These are phyloP conservation scores for Aspergillus costaricaensis DNA, from an alignment of 2,329 filamentous ascomycete species.

Conservation along the genomic window DNA sequence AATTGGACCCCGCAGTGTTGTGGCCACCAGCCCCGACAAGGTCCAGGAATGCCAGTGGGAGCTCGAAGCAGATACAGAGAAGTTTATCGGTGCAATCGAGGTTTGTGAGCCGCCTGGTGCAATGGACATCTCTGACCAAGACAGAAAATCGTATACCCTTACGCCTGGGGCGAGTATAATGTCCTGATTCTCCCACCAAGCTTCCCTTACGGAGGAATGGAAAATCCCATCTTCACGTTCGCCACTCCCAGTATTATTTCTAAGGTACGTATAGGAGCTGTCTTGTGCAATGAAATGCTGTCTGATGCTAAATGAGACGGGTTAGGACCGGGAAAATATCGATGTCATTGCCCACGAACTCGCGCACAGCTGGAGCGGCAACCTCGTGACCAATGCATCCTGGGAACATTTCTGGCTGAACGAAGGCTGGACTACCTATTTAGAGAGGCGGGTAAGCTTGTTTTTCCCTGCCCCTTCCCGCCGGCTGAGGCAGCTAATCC, in stretches of 20 bases:
- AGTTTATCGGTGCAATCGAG: conserved; percentile 85
- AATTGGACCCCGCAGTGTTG: conserved; percentile 81
- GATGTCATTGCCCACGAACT: conserved; percentile 93
- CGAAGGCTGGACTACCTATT: conserved; percentile 90
- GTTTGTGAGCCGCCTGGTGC: conserved; percentile 40
- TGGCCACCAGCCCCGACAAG: conserved; percentile 87
- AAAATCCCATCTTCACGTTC: conserved; percentile 93
- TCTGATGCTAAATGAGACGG: conserved; percentile 6
- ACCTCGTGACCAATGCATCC: conserved; percentile 59
- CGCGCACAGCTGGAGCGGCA: conserved; percentile 81
- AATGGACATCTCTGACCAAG: conserved; percentile 15
- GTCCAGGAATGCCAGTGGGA: conserved; percentile 85
- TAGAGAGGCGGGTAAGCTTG: conserved; percentile 69
- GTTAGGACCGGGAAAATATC: conserved; percentile 75
- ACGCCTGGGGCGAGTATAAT: conserved; percentile 94
- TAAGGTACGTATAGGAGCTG: conserved; percentile 51
- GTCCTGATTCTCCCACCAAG: conserved; percentile 85
- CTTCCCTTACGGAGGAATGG: conserved; percentile 82
- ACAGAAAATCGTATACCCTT: conserved; percentile 72
- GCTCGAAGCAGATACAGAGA: conserved; percentile 86
- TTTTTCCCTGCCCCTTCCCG: background rate
- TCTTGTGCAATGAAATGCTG: background rate
- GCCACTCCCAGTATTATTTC: conserved; percentile 93
- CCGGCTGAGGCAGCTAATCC: background rate
- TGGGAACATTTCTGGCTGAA: conserved; percentile 63